Conservation (phyloP, 176 grass and related monocot genomes). For the Oryza glumipatula region DNA sequence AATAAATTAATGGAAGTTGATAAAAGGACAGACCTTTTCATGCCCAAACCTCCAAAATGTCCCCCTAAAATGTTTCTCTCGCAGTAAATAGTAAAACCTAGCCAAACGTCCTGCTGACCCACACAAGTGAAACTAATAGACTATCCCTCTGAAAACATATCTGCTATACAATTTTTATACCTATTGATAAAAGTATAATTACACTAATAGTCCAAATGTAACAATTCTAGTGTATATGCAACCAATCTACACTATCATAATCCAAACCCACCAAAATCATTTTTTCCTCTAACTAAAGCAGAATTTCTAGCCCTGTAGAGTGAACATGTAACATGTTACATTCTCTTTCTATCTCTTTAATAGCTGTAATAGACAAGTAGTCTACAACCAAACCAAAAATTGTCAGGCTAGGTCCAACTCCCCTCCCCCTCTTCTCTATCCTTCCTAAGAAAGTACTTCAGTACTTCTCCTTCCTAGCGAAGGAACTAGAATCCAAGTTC, state of each 20-base stretch:
- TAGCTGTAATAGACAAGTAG: background rate
- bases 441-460: too few relatives aligned
- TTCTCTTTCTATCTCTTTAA: background rate
- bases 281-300: background rate
- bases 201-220: background rate
- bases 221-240: background rate
- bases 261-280: background rate
- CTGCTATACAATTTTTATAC: background rate
- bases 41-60: background rate
- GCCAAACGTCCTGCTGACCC: background rate
- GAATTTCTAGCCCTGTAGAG: background rate
- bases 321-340: background rate
- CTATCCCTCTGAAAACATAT: background rate
- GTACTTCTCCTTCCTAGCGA: background rate
- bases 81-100: background rate
- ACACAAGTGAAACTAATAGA: background rate
- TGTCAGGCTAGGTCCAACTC: background rate
- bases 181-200: background rate
- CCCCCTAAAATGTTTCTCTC: background rate
- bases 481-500: background rate
- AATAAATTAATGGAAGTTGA: slow-evolving; percentile 6
- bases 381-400: background rate
- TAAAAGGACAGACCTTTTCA: background rate
- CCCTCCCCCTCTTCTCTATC: background rate
- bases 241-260: background rate